phyloP scores from a whole-genome alignment of 1,139 yeast genomes.

The Spathaspora sp. region DNA sequence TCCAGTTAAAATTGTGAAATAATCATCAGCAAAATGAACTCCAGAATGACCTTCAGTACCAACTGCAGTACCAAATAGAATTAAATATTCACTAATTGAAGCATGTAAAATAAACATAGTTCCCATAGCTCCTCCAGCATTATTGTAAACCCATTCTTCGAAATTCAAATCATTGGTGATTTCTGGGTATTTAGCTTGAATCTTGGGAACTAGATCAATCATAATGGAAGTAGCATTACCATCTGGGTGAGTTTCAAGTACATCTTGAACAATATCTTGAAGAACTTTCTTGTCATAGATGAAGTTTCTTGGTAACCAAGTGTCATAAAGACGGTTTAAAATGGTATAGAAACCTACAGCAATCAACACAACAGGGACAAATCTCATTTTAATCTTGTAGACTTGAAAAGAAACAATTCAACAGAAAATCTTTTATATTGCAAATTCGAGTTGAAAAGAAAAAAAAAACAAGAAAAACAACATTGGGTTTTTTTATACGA shows the following conservation, averaged over 20 bases:
- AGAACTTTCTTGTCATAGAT: slow-evolving; percentile 54
- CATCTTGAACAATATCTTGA: slow-evolving; percentile 49
- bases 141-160: slow-evolving; percentile 93
- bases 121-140: slow-evolving; percentile 99
- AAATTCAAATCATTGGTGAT: slow-evolving; percentile 65
- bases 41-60: slow-evolving; percentile 98
- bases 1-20: slow-evolving; percentile 86
- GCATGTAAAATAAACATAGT: slow-evolving; percentile 94
- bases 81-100: slow-evolving; percentile 89
- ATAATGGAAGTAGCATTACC: slow-evolving; percentile 64
- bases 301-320: slow-evolving; percentile 71
- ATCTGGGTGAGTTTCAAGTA: slow-evolving; percentile 52
- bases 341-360: slow-evolving; percentile 27
- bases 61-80: slow-evolving; percentile 81
- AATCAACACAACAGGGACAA: slow-evolving; percentile 19
- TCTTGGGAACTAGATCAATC: slow-evolving; percentile 55
- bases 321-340: slow-evolving; percentile 46
- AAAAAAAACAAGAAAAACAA: slow-evolving; percentile 1
- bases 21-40: slow-evolving; percentile 93
- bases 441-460: background rate
- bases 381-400: slow-evolving; percentile 17
- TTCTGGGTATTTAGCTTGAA: slow-evolving; percentile 62
- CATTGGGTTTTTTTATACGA: slow-evolving; percentile 1
- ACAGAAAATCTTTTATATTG: background rate
- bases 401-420: background rate